Percentiles rank a stretch among this genome's conserved stretches.
Evolutionary conservation across 1,284 basidiomycete species (phyloP).

Genomic region (Butyriboletus appendiculatus): DNA sequence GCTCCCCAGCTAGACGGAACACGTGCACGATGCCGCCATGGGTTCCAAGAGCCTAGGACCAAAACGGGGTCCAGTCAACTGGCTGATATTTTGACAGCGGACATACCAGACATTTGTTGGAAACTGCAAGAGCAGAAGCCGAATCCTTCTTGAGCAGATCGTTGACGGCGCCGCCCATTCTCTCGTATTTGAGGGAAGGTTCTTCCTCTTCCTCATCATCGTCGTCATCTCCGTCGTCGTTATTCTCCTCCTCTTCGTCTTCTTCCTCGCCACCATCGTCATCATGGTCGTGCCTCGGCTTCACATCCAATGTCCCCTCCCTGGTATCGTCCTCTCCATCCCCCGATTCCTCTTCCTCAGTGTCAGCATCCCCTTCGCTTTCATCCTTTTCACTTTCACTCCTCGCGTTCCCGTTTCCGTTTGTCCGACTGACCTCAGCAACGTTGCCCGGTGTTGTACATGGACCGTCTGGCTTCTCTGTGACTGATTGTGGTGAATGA

Average conservation of each 20-base stretch:
- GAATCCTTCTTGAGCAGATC: conserved; percentile 90
- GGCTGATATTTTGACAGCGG: conserved; percentile 3
- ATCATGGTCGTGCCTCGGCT: conserved; percentile 2
- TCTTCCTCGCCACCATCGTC: conserved; percentile 30
- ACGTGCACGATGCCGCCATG: conserved; percentile 92
- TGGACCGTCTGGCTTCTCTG: conserved; percentile 6
- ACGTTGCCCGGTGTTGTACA: background rate
- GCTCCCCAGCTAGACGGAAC: conserved; percentile 76
- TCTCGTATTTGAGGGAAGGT: conserved; percentile 88
- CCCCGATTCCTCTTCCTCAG: conserved; percentile 6
- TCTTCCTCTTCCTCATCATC: conserved; percentile 76
- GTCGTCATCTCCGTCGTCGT: conserved; percentile 49
- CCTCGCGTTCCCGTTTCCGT: conserved; percentile 17
- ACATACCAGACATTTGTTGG: conserved; percentile 73
- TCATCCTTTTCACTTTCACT: too few relatives aligned
- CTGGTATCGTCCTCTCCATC: conserved; percentile 1
- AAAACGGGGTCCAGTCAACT: conserved; percentile 5
- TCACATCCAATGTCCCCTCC: conserved; percentile 2
- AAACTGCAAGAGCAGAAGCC: conserved; percentile 80
- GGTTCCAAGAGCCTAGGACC: conserved; percentile 78
- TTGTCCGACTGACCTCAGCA: conserved; percentile 10
- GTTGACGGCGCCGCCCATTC: conserved; percentile 72
- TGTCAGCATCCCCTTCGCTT: conserved; percentile 2
- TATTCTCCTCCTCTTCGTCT: conserved; percentile 35
- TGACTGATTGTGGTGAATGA: background rate